phyloP scores from a whole-genome alignment of 805 yeast genomes.

The Candida orba region DNA sequence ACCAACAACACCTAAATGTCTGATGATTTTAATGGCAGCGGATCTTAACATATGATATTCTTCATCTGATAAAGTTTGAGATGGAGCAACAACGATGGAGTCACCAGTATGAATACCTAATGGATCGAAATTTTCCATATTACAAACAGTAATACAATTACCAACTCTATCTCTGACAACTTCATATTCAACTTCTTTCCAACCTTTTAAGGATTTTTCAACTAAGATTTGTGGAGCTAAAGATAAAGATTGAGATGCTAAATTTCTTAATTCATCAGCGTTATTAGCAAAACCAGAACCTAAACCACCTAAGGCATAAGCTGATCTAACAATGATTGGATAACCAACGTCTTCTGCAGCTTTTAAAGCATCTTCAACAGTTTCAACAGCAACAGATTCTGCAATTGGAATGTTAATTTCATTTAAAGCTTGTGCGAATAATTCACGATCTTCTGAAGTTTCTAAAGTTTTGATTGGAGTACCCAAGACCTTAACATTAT shows the following conservation, averaged over 20 bases:
- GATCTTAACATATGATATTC: constrained; percentile 97
- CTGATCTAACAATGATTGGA: constrained; percentile 96
- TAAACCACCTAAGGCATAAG: constrained; percentile 93
- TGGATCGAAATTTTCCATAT: constrained; percentile 98
- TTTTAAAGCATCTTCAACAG: constrained; percentile 84
- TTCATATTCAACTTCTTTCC: constrained; percentile 99
- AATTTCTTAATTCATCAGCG: constrained; percentile 72
- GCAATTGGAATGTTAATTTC: constrained; percentile 96
- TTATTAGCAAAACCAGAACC: constrained; percentile 96
- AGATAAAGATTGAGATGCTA: constrained; percentile 84
- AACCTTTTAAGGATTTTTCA: constrained; percentile 94
- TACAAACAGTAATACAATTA: constrained; percentile 97
- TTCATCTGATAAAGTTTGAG: constrained; percentile 94
- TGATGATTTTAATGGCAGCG: constrained; percentile 94
- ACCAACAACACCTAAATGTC: constrained; percentile 98
- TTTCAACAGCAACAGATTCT: constrained; percentile 90
- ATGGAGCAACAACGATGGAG: constrained; percentile 97
- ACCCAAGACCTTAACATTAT: constrained; percentile 90
- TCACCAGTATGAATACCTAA: constrained; percentile 98
- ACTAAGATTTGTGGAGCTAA: constrained; percentile 92
- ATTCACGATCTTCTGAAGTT: constrained; percentile 95
- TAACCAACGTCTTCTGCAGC: constrained; percentile 88
- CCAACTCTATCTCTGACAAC: constrained; percentile 95
- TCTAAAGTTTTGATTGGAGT: constrained; percentile 95
- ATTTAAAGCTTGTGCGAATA: constrained; percentile 90